Percentiles rank a stretch among this genome's conserved stretches.
phyloP scores from a whole-genome alignment of 176 grass and related monocot genomes.

The sorghum (Sorghum bicolor) region Sorghum_bicolor_NCBIv3 NC_012870.2:71603001-71603500 shows the following conservation, averaged over 20 bases:
- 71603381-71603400: neutral
- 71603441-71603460: neutral
- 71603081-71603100: neutral
- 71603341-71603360: too few relatives aligned
- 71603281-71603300: neutral
- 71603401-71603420: neutral
- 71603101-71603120: neutral
- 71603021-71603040: too few relatives aligned
- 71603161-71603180: slow-evolving; percentile 6
- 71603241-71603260: slow-evolving; percentile 4
- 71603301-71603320: neutral
- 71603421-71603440: too few relatives aligned
- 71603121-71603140: neutral
- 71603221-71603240: slow-evolving; percentile 2
- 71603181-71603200: neutral
- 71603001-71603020: too few relatives aligned
- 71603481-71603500: neutral
- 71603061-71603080: neutral
- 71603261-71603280: neutral
- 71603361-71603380: neutral
- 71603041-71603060: too few relatives aligned
- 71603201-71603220: slow-evolving; percentile 5
- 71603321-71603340: neutral
- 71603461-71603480: too few relatives aligned
- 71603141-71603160: neutral